Evolutionary conservation across 2,329 filamentous ascomycete species (phyloP).

Genomic region (Hymenoscyphus albidus): DNA sequence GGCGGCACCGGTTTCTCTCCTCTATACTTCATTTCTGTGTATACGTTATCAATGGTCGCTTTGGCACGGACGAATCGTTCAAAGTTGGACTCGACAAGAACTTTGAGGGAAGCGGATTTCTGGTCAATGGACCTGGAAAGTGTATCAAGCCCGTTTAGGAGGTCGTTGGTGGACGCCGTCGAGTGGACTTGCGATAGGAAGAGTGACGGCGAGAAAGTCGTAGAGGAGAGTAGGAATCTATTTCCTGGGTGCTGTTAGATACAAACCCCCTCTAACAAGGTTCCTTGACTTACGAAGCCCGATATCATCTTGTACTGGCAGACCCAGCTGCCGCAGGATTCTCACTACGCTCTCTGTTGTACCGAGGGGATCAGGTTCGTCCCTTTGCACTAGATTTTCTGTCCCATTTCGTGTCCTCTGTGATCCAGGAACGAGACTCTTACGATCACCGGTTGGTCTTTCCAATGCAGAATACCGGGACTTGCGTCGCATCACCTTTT

Average conservation of each 20-base stretch:
- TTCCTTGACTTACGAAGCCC: conserved; percentile 60
- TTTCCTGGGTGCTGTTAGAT: conserved; percentile 55
- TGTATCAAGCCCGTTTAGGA: conserved; percentile 78
- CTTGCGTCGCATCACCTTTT: conserved; percentile 53
- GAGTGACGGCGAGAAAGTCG: conserved; percentile 85
- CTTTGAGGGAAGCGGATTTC: conserved; percentile 94
- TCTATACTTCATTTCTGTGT: conserved; percentile 89
- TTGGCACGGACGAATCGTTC: conserved; percentile 97
- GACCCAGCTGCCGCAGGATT: conserved; percentile 69
- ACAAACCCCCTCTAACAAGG: conserved; percentile 5
- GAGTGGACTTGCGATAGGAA: conserved; percentile 93
- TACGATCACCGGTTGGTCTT: conserved; percentile 64
- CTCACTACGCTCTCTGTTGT: conserved; percentile 80
- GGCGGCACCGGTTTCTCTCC: conserved; percentile 47
- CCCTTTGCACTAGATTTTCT: conserved; percentile 78
- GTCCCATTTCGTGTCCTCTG: conserved; percentile 65
- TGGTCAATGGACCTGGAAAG: conserved; percentile 92
- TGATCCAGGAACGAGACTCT: conserved; percentile 60
- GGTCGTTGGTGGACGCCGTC: conserved; percentile 73
- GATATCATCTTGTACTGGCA: conserved; percentile 80
- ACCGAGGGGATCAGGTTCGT: conserved; percentile 92
- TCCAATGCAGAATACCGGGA: conserved; percentile 85
- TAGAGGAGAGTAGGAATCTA: conserved; percentile 91
- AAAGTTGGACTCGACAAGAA: conserved; percentile 95
- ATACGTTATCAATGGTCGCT: conserved; percentile 97